Evolutionary conservation across 331 rosid species (phyloP).

Genomic region (Pyracantha coccinea): DNA sequence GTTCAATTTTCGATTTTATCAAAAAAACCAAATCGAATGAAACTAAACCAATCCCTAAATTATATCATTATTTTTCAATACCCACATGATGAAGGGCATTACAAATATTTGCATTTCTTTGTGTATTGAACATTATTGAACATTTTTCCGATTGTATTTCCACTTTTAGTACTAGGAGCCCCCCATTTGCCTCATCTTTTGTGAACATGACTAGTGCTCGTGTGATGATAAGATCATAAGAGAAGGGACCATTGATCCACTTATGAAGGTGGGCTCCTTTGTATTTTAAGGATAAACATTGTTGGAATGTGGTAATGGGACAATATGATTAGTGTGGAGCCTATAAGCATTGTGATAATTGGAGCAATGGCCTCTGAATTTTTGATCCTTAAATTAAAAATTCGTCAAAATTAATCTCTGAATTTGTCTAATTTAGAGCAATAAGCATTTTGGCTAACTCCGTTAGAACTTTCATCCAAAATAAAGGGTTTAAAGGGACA

Average conservation of each 20-base stretch:
- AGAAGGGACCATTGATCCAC: conserved; percentile 31
- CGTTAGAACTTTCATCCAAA: too few relatives aligned
- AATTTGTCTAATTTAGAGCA: too few relatives aligned
- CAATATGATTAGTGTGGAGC: conserved; percentile 51
- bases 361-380: too few relatives aligned
- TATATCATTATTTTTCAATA: not conserved
- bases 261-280: conserved; percentile 26
- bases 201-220: conserved; percentile 36
- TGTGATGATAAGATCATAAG: conserved; percentile 22
- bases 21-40: too few relatives aligned
- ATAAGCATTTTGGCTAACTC: too few relatives aligned
- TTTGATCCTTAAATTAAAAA: too few relatives aligned
- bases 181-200: conserved; percentile 38
- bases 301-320: conserved; percentile 38
- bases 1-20: too few relatives aligned
- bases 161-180: conserved; percentile 6
- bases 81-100: not conserved
- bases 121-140: not conserved
- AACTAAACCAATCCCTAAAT: too few relatives aligned
- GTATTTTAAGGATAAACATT: conserved; percentile 26
- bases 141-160: conserved; percentile 12
- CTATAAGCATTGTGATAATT: not conserved
- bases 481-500: too few relatives aligned
- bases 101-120: not conserved
- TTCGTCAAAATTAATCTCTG: too few relatives aligned